Evolutionary conservation across 2,329 filamentous ascomycete genomes (phyloP).

Genomic region (Fusarium sp.): DNA sequence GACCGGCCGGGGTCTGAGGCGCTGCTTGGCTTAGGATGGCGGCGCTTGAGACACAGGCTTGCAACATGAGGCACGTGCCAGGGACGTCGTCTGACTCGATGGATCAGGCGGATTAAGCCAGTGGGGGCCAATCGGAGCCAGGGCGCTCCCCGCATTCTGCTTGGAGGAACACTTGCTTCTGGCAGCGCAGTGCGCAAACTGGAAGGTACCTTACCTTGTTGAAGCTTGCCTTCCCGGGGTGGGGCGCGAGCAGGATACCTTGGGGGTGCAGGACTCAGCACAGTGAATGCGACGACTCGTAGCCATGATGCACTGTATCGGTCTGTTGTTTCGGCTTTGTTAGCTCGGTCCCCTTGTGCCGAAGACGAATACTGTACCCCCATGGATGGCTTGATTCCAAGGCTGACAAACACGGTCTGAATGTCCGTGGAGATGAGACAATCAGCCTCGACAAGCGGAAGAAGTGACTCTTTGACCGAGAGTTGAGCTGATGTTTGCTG

Average conservation of each 20-base stretch:
- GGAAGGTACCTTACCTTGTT: slow-evolving; percentile 36
- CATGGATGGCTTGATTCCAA: slow-evolving; percentile 29
- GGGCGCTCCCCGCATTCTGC: slow-evolving; percentile 43
- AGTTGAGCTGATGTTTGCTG: not conserved
- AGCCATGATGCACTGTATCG: slow-evolving; percentile 36
- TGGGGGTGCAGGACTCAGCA: slow-evolving; percentile 3
- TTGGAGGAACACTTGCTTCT: slow-evolving; percentile 33
- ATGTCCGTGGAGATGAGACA: slow-evolving; percentile 32
- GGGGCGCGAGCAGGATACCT: slow-evolving; percentile 30
- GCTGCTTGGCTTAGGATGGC: slow-evolving; percentile 29
- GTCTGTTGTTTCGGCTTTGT: slow-evolving; percentile 1
- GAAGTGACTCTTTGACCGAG: not conserved
- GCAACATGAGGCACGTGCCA: slow-evolving; percentile 42
- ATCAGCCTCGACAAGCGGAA: slow-evolving; percentile 18
- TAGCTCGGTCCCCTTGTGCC: slow-evolving; percentile 24
- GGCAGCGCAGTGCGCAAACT: slow-evolving; percentile 24
- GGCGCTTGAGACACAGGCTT: slow-evolving; percentile 37
- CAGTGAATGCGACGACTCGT: slow-evolving; percentile 23
- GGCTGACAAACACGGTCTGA: slow-evolving; percentile 32
- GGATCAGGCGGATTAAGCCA: slow-evolving; percentile 42
- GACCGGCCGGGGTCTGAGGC: slow-evolving; percentile 23
- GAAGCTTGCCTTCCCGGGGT: slow-evolving; percentile 32
- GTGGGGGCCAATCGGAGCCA: slow-evolving; percentile 43
- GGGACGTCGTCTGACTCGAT: slow-evolving; percentile 46
- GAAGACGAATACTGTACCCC: slow-evolving; percentile 16